Base-by-base conservation (phyloP, 345 rosid species). In the Aquilaria sinensis region DNA sequence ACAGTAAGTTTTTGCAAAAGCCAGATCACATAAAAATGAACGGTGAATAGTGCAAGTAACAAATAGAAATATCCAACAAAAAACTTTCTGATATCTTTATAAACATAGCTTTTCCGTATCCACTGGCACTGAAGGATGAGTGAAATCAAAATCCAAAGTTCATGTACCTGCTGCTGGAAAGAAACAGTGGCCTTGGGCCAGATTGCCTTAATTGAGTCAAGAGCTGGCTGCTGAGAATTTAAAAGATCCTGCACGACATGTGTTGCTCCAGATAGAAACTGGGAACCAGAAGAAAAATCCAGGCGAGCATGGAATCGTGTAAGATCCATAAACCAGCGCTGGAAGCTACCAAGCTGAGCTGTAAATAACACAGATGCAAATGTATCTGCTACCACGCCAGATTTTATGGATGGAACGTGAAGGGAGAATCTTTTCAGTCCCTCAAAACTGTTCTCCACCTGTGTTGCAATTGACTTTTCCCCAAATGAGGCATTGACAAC, bases 311-410 rank as follows among this genome's bases (percentile, higher is more conserved):
- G 90, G 70, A 80, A 73, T 60, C 93, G 79, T 46, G 91, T 88
- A 70, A 90, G 97, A 78, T 94, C 97, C 11, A 78, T 73, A 78
- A 86, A 81, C 16, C 69, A 69, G 71, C 79, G 84, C 61, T 86
- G 99, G 74, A 90, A 90, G 71, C 73, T 86, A 61, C 99, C 99
- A 47, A 81, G 82, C 68, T 88, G 98, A 61, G 97, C 98, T 31
- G 90, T 84, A 43, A 90, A 67, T 52, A 92, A 74, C 43, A 86
- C 64, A 6, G 97, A 81, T 56, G 86, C 95, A 70, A 90, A 93
- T 41, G 72, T 61, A 82, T 90, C 95, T 13, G 85, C 95, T 68
- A 79, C 60, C 51, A 85, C 51, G 33, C 87, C 64, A 11, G 90
- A 88, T 65, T 88, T 90, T 65, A 79, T 31, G 9, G 77, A 68